Evolutionary conservation across 768 basidiomycete genomes (phyloP), one percentile per base, ranked within the genome.

Genomic region (Lactarius quietus): DNA sequence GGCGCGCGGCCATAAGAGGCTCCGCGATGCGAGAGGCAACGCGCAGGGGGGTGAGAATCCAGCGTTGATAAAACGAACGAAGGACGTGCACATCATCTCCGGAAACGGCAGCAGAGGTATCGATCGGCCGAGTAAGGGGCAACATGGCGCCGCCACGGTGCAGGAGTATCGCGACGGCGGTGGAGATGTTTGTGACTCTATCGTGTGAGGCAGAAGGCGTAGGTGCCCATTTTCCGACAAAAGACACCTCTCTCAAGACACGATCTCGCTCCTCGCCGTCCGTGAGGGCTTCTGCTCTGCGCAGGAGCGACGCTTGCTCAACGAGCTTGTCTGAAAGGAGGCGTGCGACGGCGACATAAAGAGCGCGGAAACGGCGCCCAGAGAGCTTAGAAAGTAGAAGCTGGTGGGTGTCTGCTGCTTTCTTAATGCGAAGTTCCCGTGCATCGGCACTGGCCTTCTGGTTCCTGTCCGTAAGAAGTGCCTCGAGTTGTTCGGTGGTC

Each of bases 141-240:
- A 41, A 60, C 14, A 64, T 60, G 28, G 74, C 69, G 8, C 79
- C 77, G 0, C 74, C 70, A 4, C 76, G 73, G 67, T 81, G 80
- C 17, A 91, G 76, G 57, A 86, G 79, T 18, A 83, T 75, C 17
- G 79, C 76, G 52, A 91, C 81, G 41, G 88, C 87, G 0, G 88
- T 86, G 6, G 84, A 73, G 67, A 91, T 84, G 72, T 87, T 86
- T 3, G 85, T 86, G 62, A 80, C 76, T 12, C 82, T 80, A 69
- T 90, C 89, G 62, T 89, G 88, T 4, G 84, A 79, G 3, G 78
- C 76, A 4, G 73, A 78, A 15, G 85, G 84, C 2, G 83, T 82
- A 0, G 89, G 88, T 0, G 87, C 88, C 88, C 88, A 91, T 73
- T 90, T 92, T 1, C 80, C 80, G 1, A 82, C 86, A 18, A 89